phyloP scores from a whole-genome alignment of 2,329 filamentous ascomycete species.

The Fonsecaea nubica region DNA sequence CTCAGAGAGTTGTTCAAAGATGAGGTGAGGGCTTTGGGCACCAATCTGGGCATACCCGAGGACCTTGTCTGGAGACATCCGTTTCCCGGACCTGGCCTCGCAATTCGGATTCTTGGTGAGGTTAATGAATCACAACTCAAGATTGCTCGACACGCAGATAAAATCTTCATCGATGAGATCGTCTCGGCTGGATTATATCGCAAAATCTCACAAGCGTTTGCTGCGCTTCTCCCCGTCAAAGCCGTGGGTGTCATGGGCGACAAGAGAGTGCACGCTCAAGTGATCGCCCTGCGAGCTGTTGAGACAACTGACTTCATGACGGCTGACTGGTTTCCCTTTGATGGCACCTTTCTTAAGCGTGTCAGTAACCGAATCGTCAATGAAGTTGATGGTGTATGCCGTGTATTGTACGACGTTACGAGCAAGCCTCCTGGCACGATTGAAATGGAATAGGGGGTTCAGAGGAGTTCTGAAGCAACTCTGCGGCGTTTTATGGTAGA shows the following conservation, averaged over 20 bases:
- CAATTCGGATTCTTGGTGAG: constrained; percentile 81
- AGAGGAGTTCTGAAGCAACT: neutral
- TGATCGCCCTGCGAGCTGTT: constrained; percentile 68
- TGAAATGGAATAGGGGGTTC: constrained; percentile 67
- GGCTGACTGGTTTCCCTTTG: constrained; percentile 72
- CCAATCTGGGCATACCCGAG: constrained; percentile 71
- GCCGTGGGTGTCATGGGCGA: constrained; percentile 74
- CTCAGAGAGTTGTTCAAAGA: constrained; percentile 84
- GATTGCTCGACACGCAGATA: constrained; percentile 64
- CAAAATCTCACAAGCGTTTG: constrained; percentile 73
- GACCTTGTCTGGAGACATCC: constrained; percentile 81
- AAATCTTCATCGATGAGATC: constrained; percentile 57
- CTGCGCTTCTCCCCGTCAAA: constrained; percentile 69
- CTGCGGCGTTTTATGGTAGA: neutral
- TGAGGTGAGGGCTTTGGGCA: constrained; percentile 74
- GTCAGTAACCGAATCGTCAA: constrained; percentile 75
- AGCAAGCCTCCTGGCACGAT: constrained; percentile 75
- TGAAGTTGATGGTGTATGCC: constrained; percentile 73
- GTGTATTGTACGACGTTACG: constrained; percentile 66
- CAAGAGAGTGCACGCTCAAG: constrained; percentile 69
- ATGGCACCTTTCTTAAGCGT: constrained; percentile 67
- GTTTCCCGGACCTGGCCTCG: constrained; percentile 78
- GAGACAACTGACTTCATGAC: constrained; percentile 75
- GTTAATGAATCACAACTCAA: constrained; percentile 79
- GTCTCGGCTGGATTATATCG: constrained; percentile 54